Evolutionary conservation across 306 rosid species (phyloP).

Genomic region (Cotoneaster glaucophyllus): DNA sequence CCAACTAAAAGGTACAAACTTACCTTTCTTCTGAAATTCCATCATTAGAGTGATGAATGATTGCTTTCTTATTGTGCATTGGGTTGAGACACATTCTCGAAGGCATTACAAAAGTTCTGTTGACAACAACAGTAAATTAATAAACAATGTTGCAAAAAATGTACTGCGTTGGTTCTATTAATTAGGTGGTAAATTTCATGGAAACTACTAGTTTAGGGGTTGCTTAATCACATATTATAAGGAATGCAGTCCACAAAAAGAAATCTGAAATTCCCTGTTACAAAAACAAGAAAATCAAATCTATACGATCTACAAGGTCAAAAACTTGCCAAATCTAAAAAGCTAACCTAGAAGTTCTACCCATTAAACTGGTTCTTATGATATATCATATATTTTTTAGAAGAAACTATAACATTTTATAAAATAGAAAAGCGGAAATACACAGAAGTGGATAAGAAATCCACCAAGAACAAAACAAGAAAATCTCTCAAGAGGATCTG

Average conservation of each 20-base stretch:
- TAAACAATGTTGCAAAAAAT: not conserved
- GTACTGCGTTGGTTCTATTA: not conserved
- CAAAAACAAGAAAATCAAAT: not conserved
- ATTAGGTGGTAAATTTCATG: not conserved
- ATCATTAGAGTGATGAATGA: conserved; percentile 51
- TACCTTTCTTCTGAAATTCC: conserved; percentile 69
- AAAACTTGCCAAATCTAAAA: not conserved
- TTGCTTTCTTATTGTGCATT: conserved; percentile 79
- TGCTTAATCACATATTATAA: not conserved
- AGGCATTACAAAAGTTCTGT: conserved; percentile 94
- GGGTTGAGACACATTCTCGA: conserved; percentile 95
- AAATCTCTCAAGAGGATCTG: no score
- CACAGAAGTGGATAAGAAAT: no score
- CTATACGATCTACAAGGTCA: not conserved
- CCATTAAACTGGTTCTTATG: not conserved
- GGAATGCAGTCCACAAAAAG: not conserved
- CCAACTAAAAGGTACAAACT: not conserved
- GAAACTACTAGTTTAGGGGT: not conserved
- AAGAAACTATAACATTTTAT: no score
- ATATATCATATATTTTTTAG: not conserved
- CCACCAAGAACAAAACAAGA: no score
- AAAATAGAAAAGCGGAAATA: no score
- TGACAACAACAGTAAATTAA: conserved; percentile 8
- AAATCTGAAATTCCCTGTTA: not conserved
- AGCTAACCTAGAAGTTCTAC: not conserved